Evolutionary conservation across 495 filamentous ascomycete species (phyloP), one percentile per base, ranked within the genome.

Genomic region (Hypoxylon perforatum): DNA sequence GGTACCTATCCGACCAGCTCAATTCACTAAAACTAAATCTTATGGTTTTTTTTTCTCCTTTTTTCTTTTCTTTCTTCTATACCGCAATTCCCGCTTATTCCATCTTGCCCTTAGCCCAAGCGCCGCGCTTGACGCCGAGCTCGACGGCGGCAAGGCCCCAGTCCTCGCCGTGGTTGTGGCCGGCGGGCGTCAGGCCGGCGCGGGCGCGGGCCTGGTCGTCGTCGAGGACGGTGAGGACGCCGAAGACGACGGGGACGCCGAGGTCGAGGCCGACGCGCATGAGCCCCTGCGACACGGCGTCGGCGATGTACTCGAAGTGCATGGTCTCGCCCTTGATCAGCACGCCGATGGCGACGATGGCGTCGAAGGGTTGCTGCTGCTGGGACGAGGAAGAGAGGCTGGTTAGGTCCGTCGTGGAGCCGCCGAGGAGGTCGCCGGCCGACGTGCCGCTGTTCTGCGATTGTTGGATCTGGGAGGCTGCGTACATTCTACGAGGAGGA

Each of bases 241-340:
- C 95, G 76, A 99, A 97, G 42, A 98, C 86, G 47, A 99, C 89
- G 18, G 95, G 95, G 25, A 94, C 85, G 14, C 91, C 92, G 12
- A 87, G 86, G 75, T 98, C 94, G 23, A 98, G 79, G 68, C 95
- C 92, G 54, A 99, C 88, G 53, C 91, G 89, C 95, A 99, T 99
- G 65, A 99, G 81, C 9, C 93, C 95, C 39, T 95, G 91, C 17
- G 87, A 91, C 18, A 94, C 92, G 36, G 91, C 88, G 62, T 96
- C 93, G n/a, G 94, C 83, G 61, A 97, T 97, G 76, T 97, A 97
- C 77, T 99, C 94, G 70, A 98, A 98, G 75, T 99, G 95, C 91
- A 96, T 97, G 15, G 95, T 99, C 74, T 96, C 91, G 67, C 95
- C 95, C 81, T 99, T 99, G 77, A 99, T 97, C 23, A 99, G 85